Evolutionary conservation across 352 stramenopile species (phyloP), one percentile per base, ranked within the genome.

Genomic region (Phytopythium ostracodes): DNA sequence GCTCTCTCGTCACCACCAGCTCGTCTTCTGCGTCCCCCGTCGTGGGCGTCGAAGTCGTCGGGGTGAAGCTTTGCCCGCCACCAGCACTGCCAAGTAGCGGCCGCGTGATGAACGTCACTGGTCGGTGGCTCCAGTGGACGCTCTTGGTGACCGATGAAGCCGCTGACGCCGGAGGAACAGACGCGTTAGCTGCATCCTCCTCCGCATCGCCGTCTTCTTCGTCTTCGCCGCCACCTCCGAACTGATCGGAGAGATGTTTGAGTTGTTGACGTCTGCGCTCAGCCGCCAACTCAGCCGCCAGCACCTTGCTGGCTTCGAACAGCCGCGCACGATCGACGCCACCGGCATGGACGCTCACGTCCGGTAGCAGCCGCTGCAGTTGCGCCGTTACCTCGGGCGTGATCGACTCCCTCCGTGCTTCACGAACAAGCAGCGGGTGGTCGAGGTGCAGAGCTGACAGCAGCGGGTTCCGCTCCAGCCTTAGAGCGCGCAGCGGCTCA

Each of bases 401-500:
- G 5, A 59, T 14, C 1, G 14, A 15, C 25, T 47, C 22, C 8
- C 53, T 35, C 22, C 14, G 9, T 22, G 38, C 53, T n/a, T 59
- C 53, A 4, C 35, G 33, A 9, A 29, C 64, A 29, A 92, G 53
- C 33, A 72, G 70, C 14, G 68, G 63, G 47, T 94, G 80, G 46
- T 90, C 76, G 27, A 92, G 59, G 36, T 87, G 77, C 18, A 93
- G 65, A 7, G 68, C 59, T 38, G 69, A 65, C 38, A 94, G 67
- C 50, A 92, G 84, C 50, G 81, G 85, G 31, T 94, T 94, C n/a
- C 79, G 71, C 54, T 68, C 57, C 12, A 92, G 70, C 3, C 69
- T 74, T n/a, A 91, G 49, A 7, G 63, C 59, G 14, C 74, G 71
- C 24, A 92, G 74, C 8, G 68, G 71, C 29, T 83, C 66, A 5